Evolutionary conservation across 2,329 filamentous ascomycete genomes (phyloP).

Genomic region (Alternaria hordeiaustralica): DNA sequence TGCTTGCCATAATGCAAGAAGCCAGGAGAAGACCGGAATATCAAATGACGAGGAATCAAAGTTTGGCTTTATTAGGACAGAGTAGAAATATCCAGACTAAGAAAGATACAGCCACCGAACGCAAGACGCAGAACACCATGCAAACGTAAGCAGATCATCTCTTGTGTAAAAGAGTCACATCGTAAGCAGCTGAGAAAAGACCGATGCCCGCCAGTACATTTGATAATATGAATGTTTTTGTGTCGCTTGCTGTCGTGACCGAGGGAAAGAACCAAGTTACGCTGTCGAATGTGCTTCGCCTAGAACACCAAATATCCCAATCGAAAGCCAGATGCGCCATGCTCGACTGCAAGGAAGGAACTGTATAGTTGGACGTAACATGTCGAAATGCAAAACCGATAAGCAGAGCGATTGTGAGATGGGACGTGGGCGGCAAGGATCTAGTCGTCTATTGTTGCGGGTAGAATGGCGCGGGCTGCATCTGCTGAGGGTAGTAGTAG

Average conservation of each 20-base stretch:
- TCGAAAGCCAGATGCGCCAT: constrained; percentile 11
- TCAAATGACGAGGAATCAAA: not conserved
- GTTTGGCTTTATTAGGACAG: constrained; percentile 7
- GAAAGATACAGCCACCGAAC: constrained; percentile 1
- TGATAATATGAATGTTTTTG: constrained; percentile 10
- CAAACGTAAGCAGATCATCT: constrained; percentile 12
- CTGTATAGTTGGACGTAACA: constrained; percentile 5
- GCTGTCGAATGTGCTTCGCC: constrained; percentile 10
- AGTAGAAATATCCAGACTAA: not conserved
- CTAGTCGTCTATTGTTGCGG: constrained; percentile 37
- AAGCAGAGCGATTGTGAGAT: not conserved
- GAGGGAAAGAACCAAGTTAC: constrained; percentile 1
- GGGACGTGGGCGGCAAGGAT: not conserved
- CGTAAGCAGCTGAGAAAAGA: not conserved
- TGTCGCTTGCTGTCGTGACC: constrained; percentile 9
- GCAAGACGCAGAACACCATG: constrained; percentile 13
- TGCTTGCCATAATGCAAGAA: constrained; percentile 1
- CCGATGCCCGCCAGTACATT: not conserved
- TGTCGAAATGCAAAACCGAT: constrained; percentile 3
- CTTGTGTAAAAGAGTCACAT: not conserved
- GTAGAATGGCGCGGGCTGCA: constrained; percentile 65
- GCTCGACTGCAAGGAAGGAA: constrained; percentile 12
- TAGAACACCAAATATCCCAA: constrained; percentile 11
- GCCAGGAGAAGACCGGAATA: not conserved
- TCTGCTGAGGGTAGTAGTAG: constrained; percentile 65